Conservation (phyloP, 208 protist species). For the Crithidia sp. region DNA sequence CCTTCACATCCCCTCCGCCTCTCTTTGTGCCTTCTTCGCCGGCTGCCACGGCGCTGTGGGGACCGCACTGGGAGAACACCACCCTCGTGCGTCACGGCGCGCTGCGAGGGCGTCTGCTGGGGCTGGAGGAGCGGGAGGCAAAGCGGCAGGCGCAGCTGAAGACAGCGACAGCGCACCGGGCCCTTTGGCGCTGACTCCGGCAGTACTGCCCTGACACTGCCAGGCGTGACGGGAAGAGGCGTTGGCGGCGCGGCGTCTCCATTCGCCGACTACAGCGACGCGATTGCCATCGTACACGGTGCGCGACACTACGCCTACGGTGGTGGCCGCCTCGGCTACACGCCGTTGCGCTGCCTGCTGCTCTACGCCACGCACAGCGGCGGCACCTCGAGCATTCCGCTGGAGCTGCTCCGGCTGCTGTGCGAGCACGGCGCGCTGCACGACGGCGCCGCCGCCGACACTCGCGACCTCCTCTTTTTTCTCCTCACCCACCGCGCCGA, state of each 20-base stretch:
- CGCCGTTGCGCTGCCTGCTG: constrained; percentile 49
- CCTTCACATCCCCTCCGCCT: too few relatives aligned
- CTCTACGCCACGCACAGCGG: constrained; percentile 16
- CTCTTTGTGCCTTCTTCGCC: neutral
- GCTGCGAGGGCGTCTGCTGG: constrained; percentile 20
- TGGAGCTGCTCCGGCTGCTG: constrained; percentile 47
- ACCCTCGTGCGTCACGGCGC: constrained; percentile 29
- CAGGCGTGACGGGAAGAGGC: neutral
- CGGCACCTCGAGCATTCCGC: constrained; percentile 2
- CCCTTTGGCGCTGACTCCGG: neutral
- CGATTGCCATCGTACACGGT: constrained; percentile 18
- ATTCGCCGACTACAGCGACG: constrained; percentile 22
- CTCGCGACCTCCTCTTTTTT: constrained; percentile 53
- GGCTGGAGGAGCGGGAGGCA: constrained; percentile 21
- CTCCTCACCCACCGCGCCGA: constrained; percentile 43
- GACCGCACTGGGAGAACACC: constrained; percentile 34
- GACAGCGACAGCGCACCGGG: constrained; percentile 2
- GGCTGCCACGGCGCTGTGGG: constrained; percentile 17
- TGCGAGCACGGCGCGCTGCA: constrained; percentile 53
- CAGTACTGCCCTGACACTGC: neutral
- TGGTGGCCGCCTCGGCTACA: constrained; percentile 44
- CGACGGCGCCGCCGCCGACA: constrained; percentile 32
- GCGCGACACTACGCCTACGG: constrained; percentile 34
- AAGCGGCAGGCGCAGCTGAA: constrained; percentile 20
- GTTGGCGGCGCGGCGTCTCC: neutral